phyloP scores from a whole-genome alignment of 1,284 basidiomycete species.

The Anthracocystis setariae region DNA sequence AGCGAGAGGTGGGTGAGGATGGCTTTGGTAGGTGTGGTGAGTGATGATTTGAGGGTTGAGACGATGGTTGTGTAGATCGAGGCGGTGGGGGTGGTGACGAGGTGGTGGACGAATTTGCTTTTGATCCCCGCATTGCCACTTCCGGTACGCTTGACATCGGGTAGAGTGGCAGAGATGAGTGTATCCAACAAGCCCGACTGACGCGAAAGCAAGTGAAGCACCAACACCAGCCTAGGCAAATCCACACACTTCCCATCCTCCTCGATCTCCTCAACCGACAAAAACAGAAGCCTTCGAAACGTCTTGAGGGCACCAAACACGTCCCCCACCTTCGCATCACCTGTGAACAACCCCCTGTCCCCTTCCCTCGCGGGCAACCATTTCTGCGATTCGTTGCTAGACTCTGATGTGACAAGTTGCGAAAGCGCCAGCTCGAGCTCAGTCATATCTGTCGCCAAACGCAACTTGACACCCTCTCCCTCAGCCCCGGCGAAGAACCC shows the following conservation, averaged over 20 bases:
- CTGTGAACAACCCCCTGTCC: background rate
- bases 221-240: conserved; percentile 1
- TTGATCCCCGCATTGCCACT: too few species aligned
- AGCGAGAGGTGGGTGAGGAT: background rate
- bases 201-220: conserved; percentile 17
- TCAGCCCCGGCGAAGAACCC: conserved; percentile 52
- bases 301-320: conserved; percentile 6
- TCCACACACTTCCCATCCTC: background rate
- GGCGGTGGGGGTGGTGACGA: too few species aligned
- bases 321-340: background rate
- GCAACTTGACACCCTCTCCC: conserved; percentile 76
- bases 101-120: too few species aligned
- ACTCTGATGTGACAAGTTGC: conserved; percentile 62
- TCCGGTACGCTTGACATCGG: background rate
- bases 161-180: conserved; percentile 9
- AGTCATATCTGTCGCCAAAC: conserved; percentile 92
- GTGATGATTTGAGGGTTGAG: too few species aligned
- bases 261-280: conserved; percentile 13
- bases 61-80: too few species aligned
- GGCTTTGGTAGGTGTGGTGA: background rate
- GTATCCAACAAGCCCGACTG: background rate
- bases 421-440: conserved; percentile 83
- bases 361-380: background rate
- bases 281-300: conserved; percentile 21
- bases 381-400: background rate